Conservation (phyloP, 2,329 filamentous ascomycete genomes). For the Aspergillus versicolor region DNA sequence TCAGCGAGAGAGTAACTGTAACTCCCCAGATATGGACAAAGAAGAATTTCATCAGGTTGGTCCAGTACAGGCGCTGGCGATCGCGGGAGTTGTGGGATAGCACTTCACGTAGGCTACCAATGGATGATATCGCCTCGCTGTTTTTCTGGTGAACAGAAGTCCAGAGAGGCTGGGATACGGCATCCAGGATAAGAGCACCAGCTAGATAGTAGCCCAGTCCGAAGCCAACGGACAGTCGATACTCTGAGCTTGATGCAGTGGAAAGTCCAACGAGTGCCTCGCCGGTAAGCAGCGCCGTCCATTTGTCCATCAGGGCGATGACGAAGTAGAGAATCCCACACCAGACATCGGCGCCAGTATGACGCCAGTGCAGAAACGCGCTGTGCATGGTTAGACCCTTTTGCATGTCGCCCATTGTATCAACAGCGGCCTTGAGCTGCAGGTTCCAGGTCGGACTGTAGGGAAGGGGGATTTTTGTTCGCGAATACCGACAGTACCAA, state of each 20-base stretch:
- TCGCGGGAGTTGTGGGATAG: constrained; percentile 41
- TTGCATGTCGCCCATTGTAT: constrained; percentile 53
- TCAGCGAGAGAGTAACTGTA: constrained; percentile 47
- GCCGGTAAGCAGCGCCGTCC: constrained; percentile 51
- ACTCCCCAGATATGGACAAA: constrained; percentile 53
- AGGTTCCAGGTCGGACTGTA: constrained; percentile 59
- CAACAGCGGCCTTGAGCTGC: constrained; percentile 53
- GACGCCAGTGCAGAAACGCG: constrained; percentile 58
- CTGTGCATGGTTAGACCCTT: constrained; percentile 57
- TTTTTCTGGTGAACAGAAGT: constrained; percentile 5
- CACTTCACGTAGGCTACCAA: constrained; percentile 16
- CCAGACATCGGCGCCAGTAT: constrained; percentile 53
- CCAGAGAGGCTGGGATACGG: constrained; percentile 31
- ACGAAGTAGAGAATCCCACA: constrained; percentile 56
- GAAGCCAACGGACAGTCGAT: constrained; percentile 53
- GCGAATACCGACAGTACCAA: constrained; percentile 48
- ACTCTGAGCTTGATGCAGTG: constrained; percentile 34
- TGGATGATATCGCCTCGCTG: constrained; percentile 7
- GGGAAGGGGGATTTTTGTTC: constrained; percentile 46
- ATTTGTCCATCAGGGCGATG: constrained; percentile 55
- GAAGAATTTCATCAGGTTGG: constrained; percentile 49
- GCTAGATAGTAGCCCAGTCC: constrained; percentile 57
- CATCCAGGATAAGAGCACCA: constrained; percentile 56
- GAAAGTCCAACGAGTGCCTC: constrained; percentile 42
- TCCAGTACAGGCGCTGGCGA: constrained; percentile 51